Evolutionary conservation across 345 rosid genomes (phyloP), one percentile per base, ranked within the genome.

Genomic region (Passiflora organensis): DNA sequence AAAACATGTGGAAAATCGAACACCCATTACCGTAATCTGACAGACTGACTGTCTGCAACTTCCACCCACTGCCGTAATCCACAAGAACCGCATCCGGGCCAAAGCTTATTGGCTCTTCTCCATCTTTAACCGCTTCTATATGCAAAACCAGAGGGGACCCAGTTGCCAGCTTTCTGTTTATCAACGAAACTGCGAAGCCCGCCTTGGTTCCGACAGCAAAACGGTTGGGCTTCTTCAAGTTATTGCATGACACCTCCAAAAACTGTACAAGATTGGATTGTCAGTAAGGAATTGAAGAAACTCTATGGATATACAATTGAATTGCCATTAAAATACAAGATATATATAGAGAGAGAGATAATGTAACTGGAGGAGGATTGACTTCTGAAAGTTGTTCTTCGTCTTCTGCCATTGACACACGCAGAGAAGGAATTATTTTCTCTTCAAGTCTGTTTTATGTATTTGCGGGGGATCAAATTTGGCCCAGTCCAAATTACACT

Each of bases 121-220:
- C 90, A 36, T 67, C 80, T 56, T 80, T 91, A 6, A 56, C 71
- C 0, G 96, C 86, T 78, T 83, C 96, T 10, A 91, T 80, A 68
- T 75, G 65, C 17, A 72, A 43, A 13, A 73, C 89, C 47, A 63
- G 45, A 1, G 82, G 68, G 19, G 43, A 46, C 24, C 73, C 75
- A n/a, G n/a, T 19, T 51, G 60, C 83, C 53, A 83, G 65, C 65
- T 82, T 91, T 62, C 64, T 69, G 65, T 91, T 91, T 41, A 91
- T 80, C 64, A 83, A 65, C 20, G 82, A 78, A 16, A 91, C 87
- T 3, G 95, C 96, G 59, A 91, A 87, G 9, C 87, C 83, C 2
- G 95, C 81, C 65, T 78, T 82, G 6, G 95, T 82, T 6, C 95
- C 97, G 1, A 70, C 66, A 0, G 95, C 86, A 59, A 85, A 91